A percentile compares a stretch with the other conserved stretches of the same genome.
phyloP scores from a whole-genome alignment of 2,329 filamentous ascomycete species.

The Fusarium sp. region DNA sequence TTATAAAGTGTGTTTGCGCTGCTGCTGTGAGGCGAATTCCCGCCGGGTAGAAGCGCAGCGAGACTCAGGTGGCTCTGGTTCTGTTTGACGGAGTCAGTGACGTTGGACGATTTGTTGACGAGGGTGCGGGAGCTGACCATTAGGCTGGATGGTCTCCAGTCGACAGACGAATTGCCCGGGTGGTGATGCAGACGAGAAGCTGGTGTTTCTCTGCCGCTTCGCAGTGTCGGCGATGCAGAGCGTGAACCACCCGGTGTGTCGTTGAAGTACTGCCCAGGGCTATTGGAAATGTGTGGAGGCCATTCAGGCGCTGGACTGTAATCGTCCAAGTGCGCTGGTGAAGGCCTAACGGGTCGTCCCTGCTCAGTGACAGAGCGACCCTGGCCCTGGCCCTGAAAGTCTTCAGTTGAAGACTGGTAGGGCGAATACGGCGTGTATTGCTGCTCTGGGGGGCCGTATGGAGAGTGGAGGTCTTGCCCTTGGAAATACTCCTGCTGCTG shows the following conservation, averaged over 20 bases:
- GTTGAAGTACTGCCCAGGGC: conserved; percentile 36
- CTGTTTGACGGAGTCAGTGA: conserved; percentile 43
- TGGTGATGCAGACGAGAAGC: conserved; percentile 18
- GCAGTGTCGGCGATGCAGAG: conserved; percentile 40
- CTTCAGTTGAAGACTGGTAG: conserved; percentile 31
- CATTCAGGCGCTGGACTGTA: conserved; percentile 37
- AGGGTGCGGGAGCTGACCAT: conserved; percentile 35
- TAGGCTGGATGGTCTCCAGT: conserved; percentile 43
- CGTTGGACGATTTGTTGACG: conserved; percentile 19
- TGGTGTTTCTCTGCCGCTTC: conserved; percentile 39
- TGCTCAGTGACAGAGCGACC: conserved; percentile 41
- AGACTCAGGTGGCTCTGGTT: conserved; percentile 54
- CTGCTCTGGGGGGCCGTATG: conserved; percentile 29
- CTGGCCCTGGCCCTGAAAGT: conserved; percentile 32
- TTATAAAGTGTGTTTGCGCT: conserved; percentile 41
- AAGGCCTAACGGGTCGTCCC: conserved; percentile 23
- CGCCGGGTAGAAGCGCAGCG: conserved; percentile 49
- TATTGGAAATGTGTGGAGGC: conserved; percentile 34
- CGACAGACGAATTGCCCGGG: conserved; percentile 38
- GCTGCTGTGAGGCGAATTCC: conserved; percentile 21
- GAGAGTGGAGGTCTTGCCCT: conserved; percentile 31
- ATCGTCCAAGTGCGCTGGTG: conserved; percentile 35
- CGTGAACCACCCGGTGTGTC: conserved; percentile 38
- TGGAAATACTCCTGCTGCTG: conserved; percentile 35
- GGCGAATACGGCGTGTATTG: conserved; percentile 30